phyloP scores from a whole-genome alignment of 306 rosid genomes.

The Hippophae tibetana region DNA sequence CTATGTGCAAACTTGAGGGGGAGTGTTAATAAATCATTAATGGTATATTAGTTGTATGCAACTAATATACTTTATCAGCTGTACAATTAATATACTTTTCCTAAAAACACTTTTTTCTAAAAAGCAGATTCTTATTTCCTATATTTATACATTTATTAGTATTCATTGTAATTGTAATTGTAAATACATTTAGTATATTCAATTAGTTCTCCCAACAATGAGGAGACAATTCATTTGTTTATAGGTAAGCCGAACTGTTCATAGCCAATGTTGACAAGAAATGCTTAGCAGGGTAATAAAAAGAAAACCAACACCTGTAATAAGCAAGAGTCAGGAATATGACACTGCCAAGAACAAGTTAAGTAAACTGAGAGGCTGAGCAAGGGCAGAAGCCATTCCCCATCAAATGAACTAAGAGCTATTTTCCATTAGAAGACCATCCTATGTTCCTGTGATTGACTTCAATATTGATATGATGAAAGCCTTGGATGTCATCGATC shows the following conservation, averaged over 20 bases:
- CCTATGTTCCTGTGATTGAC: constrained; percentile 69
- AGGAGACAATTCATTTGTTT: constrained; percentile 26
- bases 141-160: no score
- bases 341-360: constrained; percentile 57
- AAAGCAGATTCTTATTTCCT: no score
- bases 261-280: constrained; percentile 64
- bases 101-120: no score
- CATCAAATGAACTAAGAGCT: constrained; percentile 47
- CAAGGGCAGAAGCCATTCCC: constrained; percentile 90
- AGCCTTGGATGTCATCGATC: constrained; percentile 74
- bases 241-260: constrained; percentile 36
- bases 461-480: constrained; percentile 60
- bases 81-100: no score
- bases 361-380: constrained; percentile 70
- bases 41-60: no score
- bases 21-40: no score
- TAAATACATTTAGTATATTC: no score
- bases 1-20: no score
- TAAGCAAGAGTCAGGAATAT: constrained; percentile 94
- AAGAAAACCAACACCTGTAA: constrained; percentile 81
- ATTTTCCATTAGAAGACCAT: constrained; percentile 51
- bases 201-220: constrained; percentile 66
- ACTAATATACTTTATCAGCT: no score
- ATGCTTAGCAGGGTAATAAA: constrained; percentile 77
- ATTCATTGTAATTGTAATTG: no score